Evolutionary conservation across 2,329 filamentous ascomycete species (phyloP).

Genomic region (Penicillium corylophilum): DNA sequence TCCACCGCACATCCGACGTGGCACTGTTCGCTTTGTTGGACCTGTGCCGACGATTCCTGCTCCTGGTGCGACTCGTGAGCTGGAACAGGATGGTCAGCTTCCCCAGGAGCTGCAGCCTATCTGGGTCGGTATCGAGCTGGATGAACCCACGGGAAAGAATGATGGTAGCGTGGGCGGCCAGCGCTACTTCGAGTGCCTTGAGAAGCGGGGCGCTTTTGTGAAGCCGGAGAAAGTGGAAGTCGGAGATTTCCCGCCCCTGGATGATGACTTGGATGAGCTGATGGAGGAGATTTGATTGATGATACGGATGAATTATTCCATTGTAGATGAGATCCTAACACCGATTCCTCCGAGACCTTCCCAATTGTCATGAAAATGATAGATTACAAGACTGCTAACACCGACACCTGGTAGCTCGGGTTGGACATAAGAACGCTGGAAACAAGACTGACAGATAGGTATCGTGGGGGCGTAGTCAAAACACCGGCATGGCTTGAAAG

Average conservation of each 20-base stretch:
- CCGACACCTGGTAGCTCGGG: not conserved
- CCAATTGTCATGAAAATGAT: conserved; percentile 8
- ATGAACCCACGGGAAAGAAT: conserved; percentile 66
- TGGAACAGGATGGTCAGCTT: conserved; percentile 17
- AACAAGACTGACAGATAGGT: conserved; percentile 16
- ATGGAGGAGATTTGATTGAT: conserved; percentile 54
- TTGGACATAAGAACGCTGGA: conserved; percentile 17
- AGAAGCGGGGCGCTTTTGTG: conserved; percentile 59
- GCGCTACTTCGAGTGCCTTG: conserved; percentile 57
- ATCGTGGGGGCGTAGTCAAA: conserved; percentile 20
- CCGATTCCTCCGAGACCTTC: conserved; percentile 3
- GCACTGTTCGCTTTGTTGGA: conserved; percentile 44
- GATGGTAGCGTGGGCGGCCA: conserved; percentile 54
- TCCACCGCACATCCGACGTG: conserved; percentile 45
- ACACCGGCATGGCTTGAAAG: conserved; percentile 12
- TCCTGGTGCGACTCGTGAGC: conserved; percentile 28
- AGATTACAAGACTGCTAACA: conserved; percentile 3
- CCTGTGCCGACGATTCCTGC: conserved; percentile 42
- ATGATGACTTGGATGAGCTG: conserved; percentile 55
- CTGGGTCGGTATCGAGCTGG: conserved; percentile 61
- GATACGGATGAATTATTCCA: conserved; percentile 1
- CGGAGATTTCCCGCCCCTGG: conserved; percentile 57
- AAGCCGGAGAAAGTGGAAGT: conserved; percentile 62
- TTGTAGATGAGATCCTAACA: conserved; percentile 5
- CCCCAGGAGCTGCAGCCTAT: conserved; percentile 31